These are phyloP conservation scores for Fonsecaea monophora DNA, from an alignment of 2,329 filamentous ascomycete genomes.

Conservation along the genomic window DNA sequence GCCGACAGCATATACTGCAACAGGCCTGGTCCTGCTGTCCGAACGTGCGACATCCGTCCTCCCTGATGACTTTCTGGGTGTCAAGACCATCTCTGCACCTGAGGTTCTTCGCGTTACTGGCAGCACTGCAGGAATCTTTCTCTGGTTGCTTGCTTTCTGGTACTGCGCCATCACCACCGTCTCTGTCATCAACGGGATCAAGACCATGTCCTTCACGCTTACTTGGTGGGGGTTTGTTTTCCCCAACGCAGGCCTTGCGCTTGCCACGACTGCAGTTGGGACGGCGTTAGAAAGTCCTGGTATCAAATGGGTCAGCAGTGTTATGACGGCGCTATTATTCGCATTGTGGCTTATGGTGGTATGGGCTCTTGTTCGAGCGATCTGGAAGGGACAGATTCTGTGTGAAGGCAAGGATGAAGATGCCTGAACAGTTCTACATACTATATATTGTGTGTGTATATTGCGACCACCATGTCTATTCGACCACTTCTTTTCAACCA, in stretches of 20 bases:
- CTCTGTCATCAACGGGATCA: constrained; percentile 4
- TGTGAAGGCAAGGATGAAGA: constrained; percentile 68
- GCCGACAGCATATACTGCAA: constrained; percentile 25
- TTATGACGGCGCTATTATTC: constrained; percentile 52
- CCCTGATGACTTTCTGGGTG: constrained; percentile 20
- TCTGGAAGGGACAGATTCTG: constrained; percentile 60
- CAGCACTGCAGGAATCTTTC: constrained; percentile 15
- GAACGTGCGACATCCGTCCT: constrained; percentile 15
- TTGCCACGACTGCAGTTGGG: constrained; percentile 64
- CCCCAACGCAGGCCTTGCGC: constrained; percentile 67
- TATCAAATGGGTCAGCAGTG: constrained; percentile 60
- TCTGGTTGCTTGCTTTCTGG: constrained; percentile 31
- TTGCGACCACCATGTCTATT: no score
- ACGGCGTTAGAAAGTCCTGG: constrained; percentile 58
- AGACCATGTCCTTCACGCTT: constrained; percentile 49
- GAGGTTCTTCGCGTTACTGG: constrained; percentile 16
- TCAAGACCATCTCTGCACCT: constrained; percentile 11
- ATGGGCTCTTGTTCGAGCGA: constrained; percentile 56
- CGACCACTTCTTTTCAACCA: not conserved
- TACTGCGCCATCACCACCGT: constrained; percentile 26
- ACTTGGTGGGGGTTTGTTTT: constrained; percentile 71
- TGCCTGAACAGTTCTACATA: not conserved
- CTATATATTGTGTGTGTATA: not conserved
- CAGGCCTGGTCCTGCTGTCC: constrained; percentile 22
- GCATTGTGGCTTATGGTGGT: constrained; percentile 63